phyloP scores from a whole-genome alignment of 2,329 filamentous ascomycete species.

The Thermothelomyces thermophilus region DNA sequence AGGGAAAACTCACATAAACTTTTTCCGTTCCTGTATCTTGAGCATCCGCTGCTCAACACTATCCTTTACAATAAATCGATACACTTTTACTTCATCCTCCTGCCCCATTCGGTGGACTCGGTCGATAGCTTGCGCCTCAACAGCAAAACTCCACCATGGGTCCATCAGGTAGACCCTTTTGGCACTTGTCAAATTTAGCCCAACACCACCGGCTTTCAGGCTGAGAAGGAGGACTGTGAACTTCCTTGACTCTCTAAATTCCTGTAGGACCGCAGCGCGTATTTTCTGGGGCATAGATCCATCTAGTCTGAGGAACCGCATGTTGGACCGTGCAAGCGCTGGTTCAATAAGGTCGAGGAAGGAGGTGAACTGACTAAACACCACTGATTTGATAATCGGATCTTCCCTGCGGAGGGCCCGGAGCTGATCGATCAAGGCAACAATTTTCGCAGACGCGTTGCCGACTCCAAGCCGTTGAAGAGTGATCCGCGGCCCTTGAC shows the following conservation, averaged over 20 bases:
- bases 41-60: constrained; percentile 97
- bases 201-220: constrained; percentile 84
- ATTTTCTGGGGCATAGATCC: constrained; percentile 83
- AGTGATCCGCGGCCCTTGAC: constrained; percentile 47
- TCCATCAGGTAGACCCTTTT: constrained; percentile 98
- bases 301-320: constrained; percentile 81
- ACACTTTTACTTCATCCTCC: constrained; percentile 74
- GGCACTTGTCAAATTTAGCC: constrained; percentile 84
- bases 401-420: constrained; percentile 59
- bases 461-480: constrained; percentile 54
- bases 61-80: constrained; percentile 78
- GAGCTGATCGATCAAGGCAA: constrained; percentile 69
- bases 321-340: constrained; percentile 63
- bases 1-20: constrained; percentile 69
- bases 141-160: constrained; percentile 97
- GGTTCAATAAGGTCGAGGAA: constrained; percentile 89
- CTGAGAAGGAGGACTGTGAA: constrained; percentile 76
- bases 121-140: constrained; percentile 96
- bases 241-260: constrained; percentile 58
- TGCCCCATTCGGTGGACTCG: constrained; percentile 97
- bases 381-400: constrained; percentile 74
- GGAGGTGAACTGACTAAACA: constrained; percentile 96
- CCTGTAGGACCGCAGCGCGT: constrained; percentile 66
- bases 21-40: constrained; percentile 88
- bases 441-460: constrained; percentile 82